A percentile compares a stretch with the other conserved stretches of the same genome.
These are phyloP conservation scores for Aspergillus panamensis DNA, from an alignment of 495 filamentous ascomycete genomes.

Conservation along the genomic window DNA sequence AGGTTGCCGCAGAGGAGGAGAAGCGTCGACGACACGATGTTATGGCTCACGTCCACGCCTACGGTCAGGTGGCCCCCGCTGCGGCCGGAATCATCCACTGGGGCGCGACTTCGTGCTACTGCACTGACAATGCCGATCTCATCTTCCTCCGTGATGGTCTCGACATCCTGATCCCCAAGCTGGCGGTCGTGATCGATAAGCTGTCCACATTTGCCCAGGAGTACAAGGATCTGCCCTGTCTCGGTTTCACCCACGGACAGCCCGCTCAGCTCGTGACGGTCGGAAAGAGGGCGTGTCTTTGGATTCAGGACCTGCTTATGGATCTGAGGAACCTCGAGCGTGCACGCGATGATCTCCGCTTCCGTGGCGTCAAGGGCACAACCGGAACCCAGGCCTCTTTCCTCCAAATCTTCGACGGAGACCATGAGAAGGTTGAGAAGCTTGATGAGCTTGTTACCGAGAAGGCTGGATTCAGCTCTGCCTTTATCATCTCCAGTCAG, in stretches of 20 bases:
- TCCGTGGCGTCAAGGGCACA: slow-evolving; percentile 81
- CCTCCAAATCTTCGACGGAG: slow-evolving; percentile 75
- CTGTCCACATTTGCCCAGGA: slow-evolving; percentile 71
- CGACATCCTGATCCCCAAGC: slow-evolving; percentile 75
- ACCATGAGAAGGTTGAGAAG: slow-evolving; percentile 73
- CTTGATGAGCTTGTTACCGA: slow-evolving; percentile 71
- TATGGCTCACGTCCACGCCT: slow-evolving; percentile 72
- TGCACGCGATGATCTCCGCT: slow-evolving; percentile 68
- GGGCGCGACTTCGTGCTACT: slow-evolving; percentile 63
- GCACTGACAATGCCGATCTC: slow-evolving; percentile 86
- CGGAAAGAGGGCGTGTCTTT: slow-evolving; percentile 67
- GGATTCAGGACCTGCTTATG: slow-evolving; percentile 85
- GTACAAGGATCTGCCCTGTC: slow-evolving; percentile 60
- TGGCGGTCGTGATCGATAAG: slow-evolving; percentile 81
- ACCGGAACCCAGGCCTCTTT: slow-evolving; percentile 79
- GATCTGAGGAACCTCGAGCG: slow-evolving; percentile 80
- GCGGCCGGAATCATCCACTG: slow-evolving; percentile 87
- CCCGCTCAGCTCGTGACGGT: slow-evolving; percentile 79
- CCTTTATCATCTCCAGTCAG: slow-evolving; percentile 74
- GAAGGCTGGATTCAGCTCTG: slow-evolving; percentile 75
- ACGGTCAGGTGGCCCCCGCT: slow-evolving; percentile 67
- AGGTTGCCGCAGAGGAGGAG: slow-evolving; percentile 74
- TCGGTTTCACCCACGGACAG: slow-evolving; percentile 88
- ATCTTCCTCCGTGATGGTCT: slow-evolving; percentile 75
- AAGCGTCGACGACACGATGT: slow-evolving; percentile 69